Evolutionary conservation across 352 stramenopile genomes (phyloP), one percentile per base, ranked within the genome.

Genomic region (Thalassiosira ordinaria): DNA sequence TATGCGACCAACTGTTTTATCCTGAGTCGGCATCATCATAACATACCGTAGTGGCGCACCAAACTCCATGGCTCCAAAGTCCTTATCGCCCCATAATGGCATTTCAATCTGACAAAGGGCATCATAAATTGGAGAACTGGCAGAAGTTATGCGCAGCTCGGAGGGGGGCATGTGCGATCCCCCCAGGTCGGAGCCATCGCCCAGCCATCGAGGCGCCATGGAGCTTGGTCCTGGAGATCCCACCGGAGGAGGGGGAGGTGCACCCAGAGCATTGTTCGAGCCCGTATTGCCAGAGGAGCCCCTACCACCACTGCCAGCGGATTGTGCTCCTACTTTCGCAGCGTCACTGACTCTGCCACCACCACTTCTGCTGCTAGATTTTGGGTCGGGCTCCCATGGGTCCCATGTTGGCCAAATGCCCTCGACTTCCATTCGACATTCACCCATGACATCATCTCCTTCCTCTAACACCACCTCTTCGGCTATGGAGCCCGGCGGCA

Each of bases 1-100:
- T 14, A 16, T 20, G 22, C 26, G 31, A 41, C 24, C 57, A 51
- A 39, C 33, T 0, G 27, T 66, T 7, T 22, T 13, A 53, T 57
- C 47, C 14, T 53, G 44, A 18, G 63, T 33, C 1, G 76, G 77
- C 20, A 92, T 57, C 22, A 80, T 67, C 51, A 93, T 77, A 26
- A 91, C 78, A 74, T 89, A 86, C 14, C 85, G 63, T n/a, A 91
- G 55, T 0, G 89, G 85, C 65, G 75, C 82, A 44, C 88, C 89
- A 47, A 94, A 83, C 41, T 94, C 87, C 82, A 94, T 88, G 20
- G 82, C 86, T 47, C 85, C 88, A 63, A 92, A 91, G 53, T 92
- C 86, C 24, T 86, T 80, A 73, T 94, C 87, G 22, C 89, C 87
- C 83, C 84, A 92, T 18, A 94, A 70, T 27, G 87, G 89, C 76